A percentile compares a stretch with the other conserved stretches of the same genome.
These are phyloP conservation scores for Nemania diffusa DNA, from an alignment of 2,329 filamentous ascomycete species.

Conservation along the genomic window DNA sequence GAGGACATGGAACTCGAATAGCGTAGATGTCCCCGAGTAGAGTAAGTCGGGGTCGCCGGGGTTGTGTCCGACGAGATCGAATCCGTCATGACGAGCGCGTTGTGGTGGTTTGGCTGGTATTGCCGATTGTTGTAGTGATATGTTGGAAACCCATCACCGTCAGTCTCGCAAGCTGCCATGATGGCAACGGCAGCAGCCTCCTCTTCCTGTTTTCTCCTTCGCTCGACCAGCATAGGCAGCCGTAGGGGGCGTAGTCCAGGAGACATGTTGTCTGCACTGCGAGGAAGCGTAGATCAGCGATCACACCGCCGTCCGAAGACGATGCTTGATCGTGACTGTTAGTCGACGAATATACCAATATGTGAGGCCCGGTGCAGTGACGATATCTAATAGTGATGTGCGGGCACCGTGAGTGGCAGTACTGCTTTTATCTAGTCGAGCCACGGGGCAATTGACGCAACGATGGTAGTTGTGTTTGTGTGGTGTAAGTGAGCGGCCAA, in stretches of 20 bases:
- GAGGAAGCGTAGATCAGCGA: conserved; percentile 33
- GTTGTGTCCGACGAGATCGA: conserved; percentile 73
- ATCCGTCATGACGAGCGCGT: conserved; percentile 52
- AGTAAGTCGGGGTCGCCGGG: conserved; percentile 77
- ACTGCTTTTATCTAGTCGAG: not conserved
- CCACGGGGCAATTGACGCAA: conserved; percentile 6
- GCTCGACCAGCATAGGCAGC: conserved; percentile 47
- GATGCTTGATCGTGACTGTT: conserved; percentile 1
- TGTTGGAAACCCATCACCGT: conserved; percentile 56
- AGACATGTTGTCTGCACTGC: conserved; percentile 42
- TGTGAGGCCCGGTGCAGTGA: not conserved
- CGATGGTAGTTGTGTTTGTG: conserved; percentile 13
- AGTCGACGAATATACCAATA: conserved; percentile 2
- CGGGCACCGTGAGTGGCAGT: not conserved
- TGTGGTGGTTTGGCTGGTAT: conserved; percentile 46
- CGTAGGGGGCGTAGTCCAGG: conserved; percentile 49
- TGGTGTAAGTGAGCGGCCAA: conserved; percentile 15
- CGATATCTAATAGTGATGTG: conserved; percentile 1
- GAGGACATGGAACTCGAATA: conserved; percentile 83
- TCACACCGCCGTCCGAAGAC: conserved; percentile 33
- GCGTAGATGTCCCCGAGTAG: conserved; percentile 69
- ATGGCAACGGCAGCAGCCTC: conserved; percentile 41
- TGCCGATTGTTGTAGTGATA: conserved; percentile 37
- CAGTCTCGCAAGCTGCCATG: conserved; percentile 37
- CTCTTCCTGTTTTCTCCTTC: conserved; percentile 46